Evolutionary conservation across 1,284 basidiomycete genomes (phyloP).

Genomic region (Ceratobasidium sp.): DNA sequence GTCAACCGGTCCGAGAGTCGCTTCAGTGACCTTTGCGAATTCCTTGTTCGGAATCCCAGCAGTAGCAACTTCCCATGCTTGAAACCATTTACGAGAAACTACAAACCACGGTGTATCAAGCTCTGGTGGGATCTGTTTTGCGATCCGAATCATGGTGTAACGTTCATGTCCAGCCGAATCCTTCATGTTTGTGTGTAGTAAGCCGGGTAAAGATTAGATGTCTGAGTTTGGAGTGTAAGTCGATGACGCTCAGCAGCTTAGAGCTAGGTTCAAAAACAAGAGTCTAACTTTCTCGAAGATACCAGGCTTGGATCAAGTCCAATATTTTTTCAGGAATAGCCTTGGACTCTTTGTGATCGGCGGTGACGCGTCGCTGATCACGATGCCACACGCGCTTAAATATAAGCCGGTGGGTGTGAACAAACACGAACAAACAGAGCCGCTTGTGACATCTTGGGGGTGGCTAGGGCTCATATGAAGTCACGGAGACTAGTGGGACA

Average conservation of each 20-base stretch:
- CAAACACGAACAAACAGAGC: neutral
- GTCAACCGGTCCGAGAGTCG: constrained; percentile 79
- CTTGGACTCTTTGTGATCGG: neutral
- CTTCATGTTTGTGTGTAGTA: neutral
- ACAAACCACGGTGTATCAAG: constrained; percentile 85
- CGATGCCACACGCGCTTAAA: neutral
- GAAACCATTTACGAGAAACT: constrained; percentile 78
- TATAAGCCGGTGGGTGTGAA: neutral
- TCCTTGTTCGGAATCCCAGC: constrained; percentile 67
- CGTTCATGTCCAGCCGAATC: constrained; percentile 63
- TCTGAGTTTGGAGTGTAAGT: neutral
- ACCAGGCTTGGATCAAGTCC: neutral
- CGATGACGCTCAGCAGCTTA: no score
- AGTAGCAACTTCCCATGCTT: constrained; percentile 77
- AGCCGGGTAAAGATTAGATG: neutral
- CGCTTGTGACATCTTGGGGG: no score
- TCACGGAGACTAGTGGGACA: no score
- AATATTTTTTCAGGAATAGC: neutral
- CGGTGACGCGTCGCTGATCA: neutral
- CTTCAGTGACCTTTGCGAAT: constrained; percentile 39
- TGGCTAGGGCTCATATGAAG: no score
- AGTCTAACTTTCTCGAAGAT: neutral
- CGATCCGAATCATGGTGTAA: constrained; percentile 65
- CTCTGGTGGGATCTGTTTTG: constrained; percentile 66
- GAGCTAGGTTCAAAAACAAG: neutral